Percentiles rank a stretch among this genome's conserved stretches.
Evolutionary conservation across 1,139 yeast species (phyloP).

Genomic region (Taphrina pruni): DNA sequence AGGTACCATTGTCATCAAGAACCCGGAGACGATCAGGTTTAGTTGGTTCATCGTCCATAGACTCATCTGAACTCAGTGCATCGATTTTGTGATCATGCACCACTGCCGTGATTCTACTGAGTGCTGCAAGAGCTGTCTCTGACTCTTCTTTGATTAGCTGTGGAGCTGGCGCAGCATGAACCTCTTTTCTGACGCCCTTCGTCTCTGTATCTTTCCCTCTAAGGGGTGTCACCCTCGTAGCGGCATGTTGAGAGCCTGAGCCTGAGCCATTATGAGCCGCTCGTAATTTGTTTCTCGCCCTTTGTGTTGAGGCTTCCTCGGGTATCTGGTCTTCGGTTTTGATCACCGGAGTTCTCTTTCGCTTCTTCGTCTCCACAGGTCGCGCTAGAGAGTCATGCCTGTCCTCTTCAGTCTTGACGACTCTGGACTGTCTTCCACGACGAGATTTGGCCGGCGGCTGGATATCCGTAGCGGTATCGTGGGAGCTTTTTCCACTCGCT

Average conservation of each 20-base stretch:
- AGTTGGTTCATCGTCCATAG: background rate
- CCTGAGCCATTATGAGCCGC: too few relatives aligned
- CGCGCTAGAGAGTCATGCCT: background rate
- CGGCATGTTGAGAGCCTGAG: too few relatives aligned
- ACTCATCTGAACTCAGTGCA: background rate
- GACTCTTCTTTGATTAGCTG: slow-evolving; percentile 14
- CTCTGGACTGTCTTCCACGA: background rate
- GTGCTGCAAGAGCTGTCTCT: slow-evolving; percentile 11
- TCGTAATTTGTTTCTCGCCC: too few relatives aligned
- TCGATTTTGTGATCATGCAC: background rate
- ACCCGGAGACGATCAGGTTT: background rate
- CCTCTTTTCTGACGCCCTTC: background rate
- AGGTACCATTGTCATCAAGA: background rate
- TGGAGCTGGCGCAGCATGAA: background rate
- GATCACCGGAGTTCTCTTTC: background rate
- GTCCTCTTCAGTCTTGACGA: background rate
- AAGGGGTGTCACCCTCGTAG: too few relatives aligned
- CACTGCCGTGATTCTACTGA: slow-evolving; percentile 4
- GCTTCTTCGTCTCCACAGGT: background rate
- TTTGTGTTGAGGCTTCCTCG: background rate
- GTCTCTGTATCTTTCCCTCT: too few relatives aligned
- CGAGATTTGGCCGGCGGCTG: background rate
- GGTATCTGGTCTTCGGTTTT: background rate
- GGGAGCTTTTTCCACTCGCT: background rate
- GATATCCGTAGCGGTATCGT: background rate